These are phyloP conservation scores for Lodderomyces parapsilosis DNA, from an alignment of 1,139 yeast species.

Conservation along the genomic window DNA sequence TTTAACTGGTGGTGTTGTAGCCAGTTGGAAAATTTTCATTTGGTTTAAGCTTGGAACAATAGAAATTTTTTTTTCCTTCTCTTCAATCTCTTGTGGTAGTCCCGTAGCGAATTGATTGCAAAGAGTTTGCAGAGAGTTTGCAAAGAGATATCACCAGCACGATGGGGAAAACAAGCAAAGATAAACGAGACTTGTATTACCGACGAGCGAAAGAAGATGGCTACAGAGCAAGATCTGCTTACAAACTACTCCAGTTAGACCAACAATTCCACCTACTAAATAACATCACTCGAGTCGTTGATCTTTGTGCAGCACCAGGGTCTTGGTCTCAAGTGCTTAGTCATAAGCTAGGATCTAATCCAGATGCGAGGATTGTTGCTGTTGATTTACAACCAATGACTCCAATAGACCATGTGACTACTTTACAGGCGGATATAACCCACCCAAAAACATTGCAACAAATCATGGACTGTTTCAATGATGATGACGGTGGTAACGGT, in stretches of 20 bases:
- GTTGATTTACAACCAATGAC: conserved; percentile 98
- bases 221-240: conserved; percentile 95
- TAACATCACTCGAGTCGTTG: conserved; percentile 75
- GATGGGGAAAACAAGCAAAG: conserved; percentile 96
- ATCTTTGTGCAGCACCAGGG: conserved; percentile 98
- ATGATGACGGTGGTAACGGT: conserved; percentile 44
- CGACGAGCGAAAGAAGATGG: conserved; percentile 97
- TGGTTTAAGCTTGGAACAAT: neutral
- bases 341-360: conserved; percentile 47
- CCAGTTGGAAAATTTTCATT: neutral
- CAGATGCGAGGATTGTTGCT: conserved; percentile 75
- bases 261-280: conserved; percentile 83
- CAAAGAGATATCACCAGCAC: neutral
- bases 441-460: conserved; percentile 82
- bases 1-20: neutral
- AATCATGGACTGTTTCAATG: conserved; percentile 80
- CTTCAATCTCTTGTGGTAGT: neutral
- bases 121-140: neutral
- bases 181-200: conserved; percentile 86
- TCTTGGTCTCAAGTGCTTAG: conserved; percentile 98
- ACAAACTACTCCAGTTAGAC: conserved; percentile 82
- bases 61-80: conserved; percentile 6
- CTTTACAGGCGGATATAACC: conserved; percentile 94
- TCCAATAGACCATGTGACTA: conserved; percentile 83
- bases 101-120: neutral